A percentile compares a stretch with the other conserved stretches of the same genome.
Conservation (phyloP, 108 stramenopile genomes). For the Tribonema minus region DNA sequence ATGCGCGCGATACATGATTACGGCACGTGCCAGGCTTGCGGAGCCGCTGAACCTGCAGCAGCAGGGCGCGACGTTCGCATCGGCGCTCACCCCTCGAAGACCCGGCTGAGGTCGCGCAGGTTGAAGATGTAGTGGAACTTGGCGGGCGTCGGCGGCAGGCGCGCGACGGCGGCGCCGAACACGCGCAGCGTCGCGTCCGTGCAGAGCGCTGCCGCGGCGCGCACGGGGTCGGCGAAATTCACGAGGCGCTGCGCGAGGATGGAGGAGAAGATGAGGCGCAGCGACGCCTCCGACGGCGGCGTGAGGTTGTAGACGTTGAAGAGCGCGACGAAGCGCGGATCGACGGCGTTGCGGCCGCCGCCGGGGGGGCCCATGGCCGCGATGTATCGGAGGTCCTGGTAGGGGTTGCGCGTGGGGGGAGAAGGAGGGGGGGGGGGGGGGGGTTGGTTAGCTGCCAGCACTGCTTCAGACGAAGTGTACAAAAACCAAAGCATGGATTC, state of each 20-base stretch:
- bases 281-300: conserved; percentile 55
- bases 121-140: conserved; percentile 75
- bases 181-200: conserved; percentile 52
- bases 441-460: too few relatives aligned
- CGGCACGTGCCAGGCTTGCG: too few relatives aligned
- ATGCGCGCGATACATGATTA: too few relatives aligned
- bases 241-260: conserved; percentile 43
- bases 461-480: too few relatives aligned
- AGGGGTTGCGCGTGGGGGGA: too few relatives aligned
- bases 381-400: conserved; percentile 60
- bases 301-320: conserved; percentile 69
- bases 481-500: too few relatives aligned
- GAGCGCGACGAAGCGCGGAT: conserved; percentile 63
- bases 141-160: conserved; percentile 65
- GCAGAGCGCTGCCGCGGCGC: conserved; percentile 50
- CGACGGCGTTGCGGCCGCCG: conserved; percentile 66
- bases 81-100: conserved; percentile 62
- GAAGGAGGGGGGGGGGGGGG: too few relatives aligned
- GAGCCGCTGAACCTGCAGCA: too few relatives aligned
- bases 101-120: conserved; percentile 63
- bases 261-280: conserved; percentile 56
- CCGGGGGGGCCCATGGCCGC: conserved; percentile 72
- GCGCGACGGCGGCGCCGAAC: conserved; percentile 55
- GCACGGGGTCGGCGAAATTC: conserved; percentile 53
- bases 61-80: too few relatives aligned